phyloP scores from a whole-genome alignment of 2,329 filamentous ascomycete genomes.

The Microcyclospora tardicrescens region DNA sequence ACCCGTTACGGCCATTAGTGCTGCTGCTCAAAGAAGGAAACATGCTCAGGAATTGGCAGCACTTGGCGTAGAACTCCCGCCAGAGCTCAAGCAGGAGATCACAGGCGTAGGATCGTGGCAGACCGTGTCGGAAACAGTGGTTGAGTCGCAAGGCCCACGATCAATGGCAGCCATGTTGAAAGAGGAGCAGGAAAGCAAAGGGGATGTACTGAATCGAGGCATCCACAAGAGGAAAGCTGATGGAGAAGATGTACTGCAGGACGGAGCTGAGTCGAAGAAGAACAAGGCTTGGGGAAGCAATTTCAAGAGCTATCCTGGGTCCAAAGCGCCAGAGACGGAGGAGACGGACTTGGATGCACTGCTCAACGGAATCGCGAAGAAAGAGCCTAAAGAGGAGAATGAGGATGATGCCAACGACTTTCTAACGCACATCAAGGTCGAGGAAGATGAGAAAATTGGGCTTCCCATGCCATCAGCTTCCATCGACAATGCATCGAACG shows the following conservation, averaged over 20 bases:
- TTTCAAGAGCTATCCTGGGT: slow-evolving; percentile 33
- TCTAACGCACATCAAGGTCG: slow-evolving; percentile 4
- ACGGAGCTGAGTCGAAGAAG: slow-evolving; percentile 29
- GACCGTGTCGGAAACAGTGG: slow-evolving; percentile 41
- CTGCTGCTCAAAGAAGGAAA: slow-evolving; percentile 57
- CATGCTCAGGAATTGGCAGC: slow-evolving; percentile 81
- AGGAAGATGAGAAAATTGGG: not conserved
- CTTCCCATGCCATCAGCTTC: not conserved
- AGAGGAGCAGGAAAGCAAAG: slow-evolving; percentile 29
- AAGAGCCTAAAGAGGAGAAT: slow-evolving; percentile 14
- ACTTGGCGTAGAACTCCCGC: slow-evolving; percentile 74
- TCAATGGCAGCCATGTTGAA: slow-evolving; percentile 35
- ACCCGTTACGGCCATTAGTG: slow-evolving; percentile 27
- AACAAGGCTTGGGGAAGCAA: slow-evolving; percentile 33
- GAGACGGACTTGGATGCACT: slow-evolving; percentile 52
- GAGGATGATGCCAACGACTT: slow-evolving; percentile 17
- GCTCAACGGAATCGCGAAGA: slow-evolving; percentile 23
- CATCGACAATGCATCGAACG: not conserved
- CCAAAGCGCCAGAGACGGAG: slow-evolving; percentile 33
- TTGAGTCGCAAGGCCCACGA: slow-evolving; percentile 12
- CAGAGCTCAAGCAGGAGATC: slow-evolving; percentile 64
- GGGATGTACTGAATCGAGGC: slow-evolving; percentile 39
- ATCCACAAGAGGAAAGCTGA: slow-evolving; percentile 51
- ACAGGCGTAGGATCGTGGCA: slow-evolving; percentile 86
- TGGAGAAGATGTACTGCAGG: slow-evolving; percentile 50